Base-by-base conservation (phyloP, 805 yeast genomes). In the Yarrowia porcina region DNA sequence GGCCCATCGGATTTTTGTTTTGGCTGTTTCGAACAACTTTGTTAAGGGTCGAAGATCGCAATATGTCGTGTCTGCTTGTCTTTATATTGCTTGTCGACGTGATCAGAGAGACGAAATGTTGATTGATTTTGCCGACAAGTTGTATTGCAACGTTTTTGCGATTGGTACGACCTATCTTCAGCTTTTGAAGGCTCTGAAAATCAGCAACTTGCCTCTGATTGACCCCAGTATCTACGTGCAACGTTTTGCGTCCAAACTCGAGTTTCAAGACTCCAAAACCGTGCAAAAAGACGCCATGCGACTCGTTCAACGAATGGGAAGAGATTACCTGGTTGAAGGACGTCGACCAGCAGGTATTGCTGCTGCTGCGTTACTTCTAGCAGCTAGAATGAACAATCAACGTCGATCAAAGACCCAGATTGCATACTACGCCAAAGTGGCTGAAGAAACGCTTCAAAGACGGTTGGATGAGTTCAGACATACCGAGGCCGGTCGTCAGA, bases 261-360 rank as follows among this genome's bases (percentile, higher is more conserved):
- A 88, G 66, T 87, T 94, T 70, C 83, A 83, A 65, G 71, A 69
- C 47, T 66, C 70, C 10, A 79, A 85, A 38, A 86, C 86, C 68
- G 97, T 94, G 13, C 86, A 89, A 47, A 83, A 82, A 65, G 99
- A 94, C 73, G 98, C 99, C 0, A 86, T 86, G 7, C 83, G 86
- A 69, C 76, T 94, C 21, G 96, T 97, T 0, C 89, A 85, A 71
- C 80, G 97, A 67, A 94, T 94, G 99, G 81, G 92, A 13, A 83
- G 85, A 44, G 98, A 94, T 71, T 94, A 98, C 97, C 88, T 94
- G 68, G 89, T 87, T 72, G 96, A 90, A 75, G 99, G 99, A 25
- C 82, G 99, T 71, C 81, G 98, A 66, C 99, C 99, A 0, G 98
- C 99, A 0, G 99, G 99, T 69, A 84, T 94, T 61, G 99, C 99